Conservation (phyloP, 2,329 filamentous ascomycete genomes). For the Mycosphaerella arachidis region DNA sequence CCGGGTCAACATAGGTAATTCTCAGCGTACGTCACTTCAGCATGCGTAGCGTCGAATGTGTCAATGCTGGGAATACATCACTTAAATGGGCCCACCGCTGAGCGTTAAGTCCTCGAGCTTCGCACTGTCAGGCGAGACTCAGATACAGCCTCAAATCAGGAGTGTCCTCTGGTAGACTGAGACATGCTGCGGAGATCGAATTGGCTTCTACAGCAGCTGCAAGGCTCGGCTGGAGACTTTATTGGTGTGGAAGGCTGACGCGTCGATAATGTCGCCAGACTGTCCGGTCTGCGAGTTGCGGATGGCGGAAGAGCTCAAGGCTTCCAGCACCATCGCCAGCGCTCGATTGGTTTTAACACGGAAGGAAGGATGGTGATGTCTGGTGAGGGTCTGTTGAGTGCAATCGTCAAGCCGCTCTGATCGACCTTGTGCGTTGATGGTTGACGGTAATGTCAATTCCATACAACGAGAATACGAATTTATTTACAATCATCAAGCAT, state of each 20-base stretch:
- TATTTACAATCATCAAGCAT: too few species aligned
- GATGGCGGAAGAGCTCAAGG: neutral
- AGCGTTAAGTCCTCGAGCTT: neutral
- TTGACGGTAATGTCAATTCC: neutral
- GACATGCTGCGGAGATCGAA: neutral
- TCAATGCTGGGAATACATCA: neutral
- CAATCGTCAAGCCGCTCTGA: neutral
- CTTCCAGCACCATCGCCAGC: neutral
- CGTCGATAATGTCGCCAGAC: neutral
- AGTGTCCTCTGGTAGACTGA: neutral
- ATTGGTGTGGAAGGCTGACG: neutral
- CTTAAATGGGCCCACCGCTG: neutral
- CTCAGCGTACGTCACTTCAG: neutral
- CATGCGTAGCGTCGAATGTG: neutral
- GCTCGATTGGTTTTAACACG: neutral
- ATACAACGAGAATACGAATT: too few species aligned
- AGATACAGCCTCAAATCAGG: neutral
- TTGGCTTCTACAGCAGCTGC: neutral
- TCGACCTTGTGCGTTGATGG: neutral
- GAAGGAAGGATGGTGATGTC: neutral
- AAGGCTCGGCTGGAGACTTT: neutral
- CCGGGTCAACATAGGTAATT: neutral
- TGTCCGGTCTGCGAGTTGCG: neutral
- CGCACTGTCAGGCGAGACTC: neutral
- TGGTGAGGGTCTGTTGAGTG: neutral